A percentile compares a stretch with the other conserved stretches of the same genome.
phyloP scores from a whole-genome alignment of 805 yeast genomes.

The Sugiyamaella boreocaroliniensis region DNA sequence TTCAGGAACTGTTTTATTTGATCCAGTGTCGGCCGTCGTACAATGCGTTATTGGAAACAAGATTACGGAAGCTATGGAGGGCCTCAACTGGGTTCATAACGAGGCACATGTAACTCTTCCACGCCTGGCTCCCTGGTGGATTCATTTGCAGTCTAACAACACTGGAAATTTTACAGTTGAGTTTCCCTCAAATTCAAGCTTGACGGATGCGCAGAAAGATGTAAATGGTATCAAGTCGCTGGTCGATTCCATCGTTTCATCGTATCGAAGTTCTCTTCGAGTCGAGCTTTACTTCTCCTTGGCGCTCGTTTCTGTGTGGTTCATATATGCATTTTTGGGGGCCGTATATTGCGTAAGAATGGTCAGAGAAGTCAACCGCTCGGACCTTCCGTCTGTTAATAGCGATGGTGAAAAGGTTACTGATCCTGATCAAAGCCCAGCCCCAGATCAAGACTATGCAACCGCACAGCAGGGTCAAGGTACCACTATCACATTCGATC shows the following conservation, averaged over 20 bases:
- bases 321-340: slow-evolving; percentile 8
- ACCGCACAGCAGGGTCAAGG: too few species aligned
- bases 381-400: neutral
- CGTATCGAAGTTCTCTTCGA: slow-evolving; percentile 7
- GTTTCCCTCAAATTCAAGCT: neutral
- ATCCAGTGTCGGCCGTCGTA: slow-evolving; percentile 59
- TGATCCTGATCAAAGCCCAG: neutral
- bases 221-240: neutral
- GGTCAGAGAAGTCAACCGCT: neutral
- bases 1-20: slow-evolving; percentile 58
- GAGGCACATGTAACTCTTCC: slow-evolving; percentile 58
- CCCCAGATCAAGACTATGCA: too few species aligned
- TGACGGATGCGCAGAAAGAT: neutral
- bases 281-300: slow-evolving; percentile 13
- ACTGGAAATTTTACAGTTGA: neutral
- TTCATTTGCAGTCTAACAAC: neutral
- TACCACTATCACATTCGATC: too few species aligned
- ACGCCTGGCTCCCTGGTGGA: slow-evolving; percentile 30
- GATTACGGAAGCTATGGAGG: slow-evolving; percentile 55
- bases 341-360: slow-evolving; percentile 7
- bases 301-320: slow-evolving; percentile 10
- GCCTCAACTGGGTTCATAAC: slow-evolving; percentile 70
- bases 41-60: slow-evolving; percentile 77
- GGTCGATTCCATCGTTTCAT: slow-evolving; percentile 2
- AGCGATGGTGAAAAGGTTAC: neutral